Base-by-base conservation (phyloP, 2,329 filamentous ascomycete species). In the Exophiala mesophila region DNA sequence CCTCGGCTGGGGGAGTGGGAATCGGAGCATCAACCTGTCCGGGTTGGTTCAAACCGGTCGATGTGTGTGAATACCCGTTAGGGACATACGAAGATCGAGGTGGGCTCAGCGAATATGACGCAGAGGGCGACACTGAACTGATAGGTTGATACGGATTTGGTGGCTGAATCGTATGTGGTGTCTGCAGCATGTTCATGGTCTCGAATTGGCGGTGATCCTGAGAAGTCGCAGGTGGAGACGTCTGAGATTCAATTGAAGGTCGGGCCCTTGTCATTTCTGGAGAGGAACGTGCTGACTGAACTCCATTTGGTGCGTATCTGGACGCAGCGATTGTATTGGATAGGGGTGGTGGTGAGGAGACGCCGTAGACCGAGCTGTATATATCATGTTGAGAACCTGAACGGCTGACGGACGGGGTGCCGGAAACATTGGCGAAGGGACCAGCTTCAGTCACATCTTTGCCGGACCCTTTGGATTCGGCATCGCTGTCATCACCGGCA, bases 401-500 rank as follows among this genome's bases (percentile, higher is more conserved):
- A 30, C 84, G 77, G 59, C 84, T 88, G 46, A 88, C 76, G 2
- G 77, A 83, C 5, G 85, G 84, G 2, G 84, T 85, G 20, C 83
- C 79, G 19, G 84, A 74, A 39, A 96, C 79, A 40, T 83, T 83
- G 5, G 85, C 83, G 62, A 98, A 97, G 1, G 88, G 88, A 0
- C 88, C 87, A 39, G 76, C 64, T 46, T 86, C 83, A 36, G 76
- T 76, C 23, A 63, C 71, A 32, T 77, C 78, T 39, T 73, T 74
- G 4, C 70, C 70, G 9, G 77, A 71, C 6, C 71, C 77, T 40
- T 74, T 74, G 1, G 76, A 78, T 7, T 72, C 72, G 23, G 73
- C 72, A 38, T 88, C 84, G 39, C 78, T 78, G 41, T 97, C 90
- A 46, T 96, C 90, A 10, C 92, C 94, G 38, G 85, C 82, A 47